A percentile compares a stretch with the other conserved stretches of the same genome.
Evolutionary conservation across 768 basidiomycete genomes (phyloP).

Genomic region (Coprinopsis cinerea): DNA sequence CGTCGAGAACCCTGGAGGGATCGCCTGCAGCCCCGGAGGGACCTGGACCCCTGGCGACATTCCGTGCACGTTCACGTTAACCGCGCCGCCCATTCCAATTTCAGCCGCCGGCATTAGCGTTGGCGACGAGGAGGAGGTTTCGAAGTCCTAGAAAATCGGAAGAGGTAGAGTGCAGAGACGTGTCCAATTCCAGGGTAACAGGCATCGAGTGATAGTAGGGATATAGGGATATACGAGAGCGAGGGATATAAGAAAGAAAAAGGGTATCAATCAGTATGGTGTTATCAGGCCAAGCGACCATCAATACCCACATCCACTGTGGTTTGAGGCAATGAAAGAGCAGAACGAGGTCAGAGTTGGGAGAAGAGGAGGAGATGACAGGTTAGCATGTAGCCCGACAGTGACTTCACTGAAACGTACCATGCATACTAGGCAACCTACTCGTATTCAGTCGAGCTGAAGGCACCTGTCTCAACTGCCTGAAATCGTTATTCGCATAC

Average conservation of each 20-base stretch:
- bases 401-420: slow-evolving; percentile 22
- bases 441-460: slow-evolving; percentile 78
- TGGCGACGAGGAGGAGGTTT: not conserved
- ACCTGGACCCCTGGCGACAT: no score
- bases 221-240: not conserved
- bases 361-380: not conserved
- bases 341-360: not conserved
- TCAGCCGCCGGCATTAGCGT: not conserved
- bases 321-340: not conserved
- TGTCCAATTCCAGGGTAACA: no score
- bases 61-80: not conserved
- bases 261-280: slow-evolving; percentile 11
- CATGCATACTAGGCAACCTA: slow-evolving; percentile 81
- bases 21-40: not conserved
- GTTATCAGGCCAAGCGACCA: slow-evolving; percentile 21
- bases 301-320: slow-evolving; percentile 39
- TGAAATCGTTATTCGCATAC: slow-evolving; percentile 76
- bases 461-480: slow-evolving; percentile 63
- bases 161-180: not conserved
- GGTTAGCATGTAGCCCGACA: not conserved
- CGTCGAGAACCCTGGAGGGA: not conserved
- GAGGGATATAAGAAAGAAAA: not conserved
- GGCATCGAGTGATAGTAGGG: not conserved
- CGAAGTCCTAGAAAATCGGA: not conserved
- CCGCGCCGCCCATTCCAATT: not conserved